phyloP scores from a whole-genome alignment of 164 flowering plant species.

The Annona squamosa region DNA sequence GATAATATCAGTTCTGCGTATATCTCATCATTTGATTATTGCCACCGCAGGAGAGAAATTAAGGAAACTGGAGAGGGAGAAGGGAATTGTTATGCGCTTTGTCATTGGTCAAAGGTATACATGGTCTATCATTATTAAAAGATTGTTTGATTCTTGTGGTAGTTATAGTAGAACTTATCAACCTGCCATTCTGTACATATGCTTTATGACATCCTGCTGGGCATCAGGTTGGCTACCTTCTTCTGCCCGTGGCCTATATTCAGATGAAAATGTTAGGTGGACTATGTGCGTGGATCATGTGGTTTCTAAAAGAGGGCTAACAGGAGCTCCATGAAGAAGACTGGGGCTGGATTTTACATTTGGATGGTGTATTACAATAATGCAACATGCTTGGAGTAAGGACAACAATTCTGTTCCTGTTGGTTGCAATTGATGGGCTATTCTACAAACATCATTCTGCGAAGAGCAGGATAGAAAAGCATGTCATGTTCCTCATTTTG shows the following conservation, averaged over 20 bases:
- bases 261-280: neutral
- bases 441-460: neutral
- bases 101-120: constrained; percentile 89
- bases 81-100: constrained; percentile 83
- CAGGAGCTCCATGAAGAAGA: neutral
- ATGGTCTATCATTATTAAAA: neutral
- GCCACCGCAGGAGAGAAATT: constrained; percentile 46
- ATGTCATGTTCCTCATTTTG: neutral
- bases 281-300: neutral
- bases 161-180: neutral
- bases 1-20: neutral
- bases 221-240: neutral
- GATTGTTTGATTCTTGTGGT: neutral
- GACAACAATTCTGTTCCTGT: neutral
- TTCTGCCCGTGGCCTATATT: neutral
- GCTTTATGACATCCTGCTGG: neutral
- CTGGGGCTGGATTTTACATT: neutral
- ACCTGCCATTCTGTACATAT: neutral
- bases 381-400: neutral
- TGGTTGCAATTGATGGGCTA: neutral
- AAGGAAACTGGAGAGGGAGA: constrained; percentile 63
- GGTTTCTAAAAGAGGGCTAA: neutral
- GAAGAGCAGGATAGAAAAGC: neutral
- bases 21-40: neutral
- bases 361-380: neutral